Evolutionary conservation across 1,284 basidiomycete genomes (phyloP), one percentile per base, ranked within the genome.

Genomic region (Austroboletus niveus): DNA sequence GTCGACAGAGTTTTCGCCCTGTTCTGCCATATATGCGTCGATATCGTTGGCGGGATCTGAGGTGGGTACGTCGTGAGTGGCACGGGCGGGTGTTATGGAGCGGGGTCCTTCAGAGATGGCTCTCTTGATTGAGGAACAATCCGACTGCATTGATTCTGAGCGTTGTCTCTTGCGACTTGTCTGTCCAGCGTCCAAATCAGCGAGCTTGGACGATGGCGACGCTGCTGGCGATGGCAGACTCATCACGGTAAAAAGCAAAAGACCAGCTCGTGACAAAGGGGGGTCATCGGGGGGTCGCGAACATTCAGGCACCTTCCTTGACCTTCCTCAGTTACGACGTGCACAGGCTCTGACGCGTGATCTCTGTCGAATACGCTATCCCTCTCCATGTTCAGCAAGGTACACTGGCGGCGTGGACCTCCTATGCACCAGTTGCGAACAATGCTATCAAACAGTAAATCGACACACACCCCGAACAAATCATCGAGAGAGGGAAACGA

Each of bases 1-100:
- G 48, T 51, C 51, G 47, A 72, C 60, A 36, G 72, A 63, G 10
- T 67, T 70, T 52, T 81, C 79, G 40, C 77, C 84, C 64, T 88
- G 87, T 24, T 80, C 77, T 35, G 75, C 75, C 86, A 90, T 89
- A 69, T 89, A 88, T 17, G 81, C 69, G 70, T 89, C 86, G 64
- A 86, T 82, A 49, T 80, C 81, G 54, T 45, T 46, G 15, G 63
- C 2, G 7, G 29, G 47, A 39, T 55, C 52, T 9, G 27, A 15
- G 27, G 34, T 20, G 31, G 42, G 30, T 32, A 77, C 72, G 49
- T 73, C 60, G 54, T 71, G 71, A 43, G 72, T 72, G 60, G 72
- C 75, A 55, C 72, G 72, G 52, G 66, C 52, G 17, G 65, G 61
- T 24, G 66, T 66, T 49, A 79, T 76, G 51, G 71, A 69, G 48